Conservation (phyloP, 352 stramenopile species). For the Globisporangium uncinulatum region DNA sequence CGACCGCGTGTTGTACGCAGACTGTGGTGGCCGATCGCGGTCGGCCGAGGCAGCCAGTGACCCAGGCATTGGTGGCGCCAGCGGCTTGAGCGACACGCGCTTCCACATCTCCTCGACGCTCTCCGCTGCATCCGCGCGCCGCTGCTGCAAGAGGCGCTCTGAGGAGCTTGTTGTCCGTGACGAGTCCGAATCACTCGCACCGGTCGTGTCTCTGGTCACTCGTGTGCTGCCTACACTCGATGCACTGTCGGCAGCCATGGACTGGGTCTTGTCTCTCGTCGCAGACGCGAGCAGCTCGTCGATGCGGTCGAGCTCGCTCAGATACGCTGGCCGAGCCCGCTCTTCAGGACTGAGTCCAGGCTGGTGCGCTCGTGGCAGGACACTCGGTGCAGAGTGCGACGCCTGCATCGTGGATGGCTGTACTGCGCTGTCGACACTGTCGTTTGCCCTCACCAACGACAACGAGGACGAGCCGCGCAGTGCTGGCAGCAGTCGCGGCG, state of each 20-base stretch:
- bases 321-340: slow-evolving; percentile 19
- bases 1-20: slow-evolving; percentile 39
- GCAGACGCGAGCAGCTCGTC: slow-evolving; percentile 34
- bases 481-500: slow-evolving; percentile 11
- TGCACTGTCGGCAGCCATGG: not conserved
- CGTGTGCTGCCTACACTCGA: not conserved
- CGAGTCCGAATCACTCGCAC: not conserved
- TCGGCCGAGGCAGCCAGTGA: too few relatives aligned
- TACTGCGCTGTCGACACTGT: not conserved
- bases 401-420: not conserved
- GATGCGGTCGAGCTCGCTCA: slow-evolving; percentile 49
- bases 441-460: not conserved
- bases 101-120: slow-evolving; percentile 67
- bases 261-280: slow-evolving; percentile 7
- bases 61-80: slow-evolving; percentile 2
- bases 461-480: not conserved
- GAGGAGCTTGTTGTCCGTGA: not conserved
- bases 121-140: slow-evolving; percentile 1
- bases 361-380: not conserved
- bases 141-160: slow-evolving; percentile 11
- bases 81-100: slow-evolving; percentile 29
- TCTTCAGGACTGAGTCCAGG: not conserved
- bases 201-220: not conserved
- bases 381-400: slow-evolving; percentile 6
- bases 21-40: slow-evolving; percentile 1